Conservation (phyloP, 352 stramenopile species). For the Blastocystis sp. region DNA sequence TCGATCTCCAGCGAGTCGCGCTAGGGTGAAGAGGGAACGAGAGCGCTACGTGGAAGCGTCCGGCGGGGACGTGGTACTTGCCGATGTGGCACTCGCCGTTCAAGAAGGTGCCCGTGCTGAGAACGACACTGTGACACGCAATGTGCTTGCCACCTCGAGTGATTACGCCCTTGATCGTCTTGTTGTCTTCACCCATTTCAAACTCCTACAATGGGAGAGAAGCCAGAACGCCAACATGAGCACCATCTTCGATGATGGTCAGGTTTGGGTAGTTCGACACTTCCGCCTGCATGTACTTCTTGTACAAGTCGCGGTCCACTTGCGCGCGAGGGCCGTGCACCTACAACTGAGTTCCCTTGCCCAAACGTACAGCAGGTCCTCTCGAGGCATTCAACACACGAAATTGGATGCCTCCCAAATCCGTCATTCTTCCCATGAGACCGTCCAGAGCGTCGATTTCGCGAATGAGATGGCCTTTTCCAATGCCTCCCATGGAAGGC, state of each 20-base stretch:
- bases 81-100: slow-evolving; percentile 93
- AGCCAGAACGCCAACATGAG: slow-evolving; percentile 78
- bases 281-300: slow-evolving; percentile 87
- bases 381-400: slow-evolving; percentile 93
- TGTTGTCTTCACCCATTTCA: slow-evolving; percentile 76
- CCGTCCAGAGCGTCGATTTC: slow-evolving; percentile 96
- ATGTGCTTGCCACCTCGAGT: slow-evolving; percentile 78
- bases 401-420: slow-evolving; percentile 94
- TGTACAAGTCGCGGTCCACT: slow-evolving; percentile 96
- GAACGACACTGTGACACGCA: slow-evolving; percentile 81
- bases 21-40: slow-evolving; percentile 9
- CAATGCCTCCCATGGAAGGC: slow-evolving; percentile 95
- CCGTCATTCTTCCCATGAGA: slow-evolving; percentile 93
- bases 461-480: slow-evolving; percentile 95
- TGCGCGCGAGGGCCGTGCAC: slow-evolving; percentile 88
- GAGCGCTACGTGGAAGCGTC: slow-evolving; percentile 84
- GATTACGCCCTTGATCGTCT: slow-evolving; percentile 68
- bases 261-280: slow-evolving; percentile 83
- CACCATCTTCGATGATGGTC: slow-evolving; percentile 88
- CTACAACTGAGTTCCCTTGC: neutral
- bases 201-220: slow-evolving; percentile 10
- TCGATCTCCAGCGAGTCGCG: slow-evolving; percentile 81
- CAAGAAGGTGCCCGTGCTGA: slow-evolving; percentile 97
- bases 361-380: slow-evolving; percentile 80
- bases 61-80: slow-evolving; percentile 86